phyloP scores from a whole-genome alignment of 1,284 basidiomycete species.

The Trametes sp. region DNA sequence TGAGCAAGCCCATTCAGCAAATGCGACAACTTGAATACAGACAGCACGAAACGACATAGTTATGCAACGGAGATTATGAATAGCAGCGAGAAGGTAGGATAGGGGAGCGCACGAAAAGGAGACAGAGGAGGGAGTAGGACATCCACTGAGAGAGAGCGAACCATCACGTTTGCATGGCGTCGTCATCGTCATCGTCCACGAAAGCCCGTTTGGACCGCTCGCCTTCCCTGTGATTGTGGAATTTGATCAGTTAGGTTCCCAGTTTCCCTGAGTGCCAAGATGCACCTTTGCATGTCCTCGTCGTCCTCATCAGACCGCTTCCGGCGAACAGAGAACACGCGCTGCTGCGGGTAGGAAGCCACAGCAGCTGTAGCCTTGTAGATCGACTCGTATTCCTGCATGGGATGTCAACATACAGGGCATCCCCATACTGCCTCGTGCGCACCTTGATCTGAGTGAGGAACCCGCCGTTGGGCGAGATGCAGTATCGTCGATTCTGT shows the following conservation, averaged over 20 bases:
- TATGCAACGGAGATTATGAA: constrained; percentile 11
- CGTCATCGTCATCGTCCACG: constrained; percentile 38
- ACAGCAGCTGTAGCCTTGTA: constrained; percentile 79
- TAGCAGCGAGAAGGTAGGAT: constrained; percentile 5
- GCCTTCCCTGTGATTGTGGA: constrained; percentile 29
- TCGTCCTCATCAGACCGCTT: constrained; percentile 73
- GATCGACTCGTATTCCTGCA: constrained; percentile 89
- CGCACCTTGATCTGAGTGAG: constrained; percentile 84
- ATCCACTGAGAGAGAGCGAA: background rate
- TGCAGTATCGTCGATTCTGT: constrained; percentile 90
- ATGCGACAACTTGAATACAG: constrained; percentile 18
- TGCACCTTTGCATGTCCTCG: constrained; percentile 59
- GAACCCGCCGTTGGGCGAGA: constrained; percentile 88
- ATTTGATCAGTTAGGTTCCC: background rate
- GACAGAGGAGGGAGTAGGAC: background rate
- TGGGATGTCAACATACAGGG: background rate
- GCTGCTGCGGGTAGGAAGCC: constrained; percentile 57
- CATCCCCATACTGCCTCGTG: background rate
- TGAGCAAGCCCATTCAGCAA: constrained; percentile 11
- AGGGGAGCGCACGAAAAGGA: background rate
- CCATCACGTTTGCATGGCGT: constrained; percentile 39
- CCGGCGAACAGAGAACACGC: constrained; percentile 58
- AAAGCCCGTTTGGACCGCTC: constrained; percentile 39
- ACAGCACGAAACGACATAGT: constrained; percentile 15
- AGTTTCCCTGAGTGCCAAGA: background rate